Conservation (phyloP, 202 grass and related monocot genomes). For the Thinopyrum obtusiflorum region DNA sequence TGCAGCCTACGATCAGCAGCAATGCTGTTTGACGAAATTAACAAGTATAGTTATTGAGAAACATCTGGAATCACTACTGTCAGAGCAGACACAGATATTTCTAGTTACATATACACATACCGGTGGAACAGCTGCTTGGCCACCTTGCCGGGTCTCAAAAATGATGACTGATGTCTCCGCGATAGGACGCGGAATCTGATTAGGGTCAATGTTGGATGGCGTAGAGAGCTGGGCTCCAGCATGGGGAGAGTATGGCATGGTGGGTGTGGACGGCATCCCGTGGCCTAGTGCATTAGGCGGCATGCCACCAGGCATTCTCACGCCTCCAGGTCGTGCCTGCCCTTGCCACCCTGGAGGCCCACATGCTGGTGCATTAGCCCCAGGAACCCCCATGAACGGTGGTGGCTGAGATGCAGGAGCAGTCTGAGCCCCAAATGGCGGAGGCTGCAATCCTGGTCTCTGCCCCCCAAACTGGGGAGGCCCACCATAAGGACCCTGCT, state of each 20-base stretch:
- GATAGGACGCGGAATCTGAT: slow-evolving; percentile 88
- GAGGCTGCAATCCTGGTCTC: slow-evolving; percentile 30
- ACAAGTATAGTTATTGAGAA: slow-evolving; percentile 3
- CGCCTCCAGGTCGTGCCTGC: slow-evolving; percentile 46
- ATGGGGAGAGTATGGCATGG: slow-evolving; percentile 76
- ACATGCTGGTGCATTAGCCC: slow-evolving; percentile 33
- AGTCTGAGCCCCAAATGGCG: slow-evolving; percentile 31
- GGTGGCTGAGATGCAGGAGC: slow-evolving; percentile 19
- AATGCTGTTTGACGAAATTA: slow-evolving; percentile 21
- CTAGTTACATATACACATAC: slow-evolving; percentile 50
- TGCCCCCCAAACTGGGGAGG: slow-evolving; percentile 27
- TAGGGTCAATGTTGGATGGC: slow-evolving; percentile 93
- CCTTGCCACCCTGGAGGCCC: slow-evolving; percentile 49
- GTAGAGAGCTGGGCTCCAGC: slow-evolving; percentile 73
- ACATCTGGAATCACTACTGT: slow-evolving; percentile 18
- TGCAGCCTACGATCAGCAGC: slow-evolving; percentile 49
- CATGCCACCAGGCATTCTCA: slow-evolving; percentile 35
- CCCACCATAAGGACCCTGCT: slow-evolving; percentile 34
- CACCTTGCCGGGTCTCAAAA: slow-evolving; percentile 89
- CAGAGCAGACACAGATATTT: background rate
- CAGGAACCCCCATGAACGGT: slow-evolving; percentile 34
- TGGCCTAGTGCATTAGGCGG: slow-evolving; percentile 37
- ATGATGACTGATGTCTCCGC: slow-evolving; percentile 56
- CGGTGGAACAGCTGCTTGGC: slow-evolving; percentile 72
- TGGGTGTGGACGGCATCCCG: slow-evolving; percentile 45